A percentile compares a stretch with the other conserved stretches of the same genome.
These are phyloP conservation scores for Leucoagaricus sp. DNA, from an alignment of 1,284 basidiomycete genomes.

Conservation along the genomic window DNA sequence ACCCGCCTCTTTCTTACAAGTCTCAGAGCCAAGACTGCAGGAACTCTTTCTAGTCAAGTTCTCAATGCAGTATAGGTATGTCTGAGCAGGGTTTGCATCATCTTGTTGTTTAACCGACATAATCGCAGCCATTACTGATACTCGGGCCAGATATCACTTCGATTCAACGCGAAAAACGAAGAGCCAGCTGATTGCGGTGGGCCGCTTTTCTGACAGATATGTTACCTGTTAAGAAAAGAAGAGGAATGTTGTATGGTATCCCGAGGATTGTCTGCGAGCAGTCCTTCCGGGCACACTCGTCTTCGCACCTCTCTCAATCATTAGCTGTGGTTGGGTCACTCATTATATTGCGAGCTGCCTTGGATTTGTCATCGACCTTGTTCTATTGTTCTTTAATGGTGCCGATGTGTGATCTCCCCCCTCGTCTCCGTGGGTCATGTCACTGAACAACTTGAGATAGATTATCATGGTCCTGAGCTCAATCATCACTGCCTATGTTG, in stretches of 20 bases:
- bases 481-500: conserved; percentile 34
- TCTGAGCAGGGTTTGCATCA: too few relatives aligned
- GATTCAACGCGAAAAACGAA: too few relatives aligned
- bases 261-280: conserved; percentile 29
- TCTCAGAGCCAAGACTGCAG: too few relatives aligned
- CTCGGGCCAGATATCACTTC: too few relatives aligned
- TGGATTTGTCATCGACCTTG: conserved; percentile 29
- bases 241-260: conserved; percentile 30
- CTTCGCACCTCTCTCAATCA: conserved; percentile 24
- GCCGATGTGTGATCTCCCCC: neutral
- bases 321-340: conserved; percentile 23
- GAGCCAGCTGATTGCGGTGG: conserved; percentile 34
- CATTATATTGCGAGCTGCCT: conserved; percentile 25
- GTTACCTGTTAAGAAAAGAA: conserved; percentile 26
- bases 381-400: conserved; percentile 31
- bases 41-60: too few relatives aligned
- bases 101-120: too few relatives aligned
- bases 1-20: too few relatives aligned
- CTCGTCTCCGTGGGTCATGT: too few relatives aligned
- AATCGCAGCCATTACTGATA: too few relatives aligned
- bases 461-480: conserved; percentile 34
- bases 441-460: conserved; percentile 18
- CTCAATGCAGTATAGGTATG: too few relatives aligned
- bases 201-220: conserved; percentile 31
- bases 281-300: conserved; percentile 23